Evolutionary conservation across 495 filamentous ascomycete genomes (phyloP).

Genomic region (Sphaerosporella brunnea): DNA sequence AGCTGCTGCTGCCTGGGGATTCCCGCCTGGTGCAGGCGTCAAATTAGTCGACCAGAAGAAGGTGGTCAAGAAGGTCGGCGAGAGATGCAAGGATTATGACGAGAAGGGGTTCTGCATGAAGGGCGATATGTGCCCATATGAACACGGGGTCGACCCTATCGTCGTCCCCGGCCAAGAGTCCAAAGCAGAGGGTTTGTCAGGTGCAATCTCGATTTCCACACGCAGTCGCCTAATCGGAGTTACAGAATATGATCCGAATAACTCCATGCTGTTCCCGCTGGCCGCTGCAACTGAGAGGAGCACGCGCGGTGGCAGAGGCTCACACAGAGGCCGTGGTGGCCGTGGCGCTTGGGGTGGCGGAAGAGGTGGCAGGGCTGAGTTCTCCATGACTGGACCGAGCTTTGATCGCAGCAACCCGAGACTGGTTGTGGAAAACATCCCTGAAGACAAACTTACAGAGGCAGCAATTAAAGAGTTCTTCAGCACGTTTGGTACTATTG

Average conservation of each 20-base stretch:
- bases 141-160: constrained; percentile 50
- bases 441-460: constrained; percentile 68
- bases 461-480: constrained; percentile 64
- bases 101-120: constrained; percentile 69
- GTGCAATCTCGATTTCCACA: background rate
- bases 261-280: constrained; percentile 20
- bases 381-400: constrained; percentile 59
- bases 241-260: constrained; percentile 68
- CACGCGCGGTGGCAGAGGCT: constrained; percentile 10
- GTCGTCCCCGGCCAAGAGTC: constrained; percentile 37
- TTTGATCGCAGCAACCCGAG: constrained; percentile 56
- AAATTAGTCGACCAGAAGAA: constrained; percentile 26
- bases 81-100: constrained; percentile 75
- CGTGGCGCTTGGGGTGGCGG: constrained; percentile 16
- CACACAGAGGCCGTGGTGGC: constrained; percentile 18
- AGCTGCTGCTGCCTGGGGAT: constrained; percentile 41
- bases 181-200: constrained; percentile 20
- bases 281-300: constrained; percentile 9
- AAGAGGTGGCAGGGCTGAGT: constrained; percentile 18
- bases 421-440: constrained; percentile 85
- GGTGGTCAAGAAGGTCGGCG: constrained; percentile 29
- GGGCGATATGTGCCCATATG: constrained; percentile 60
- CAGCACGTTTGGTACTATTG: constrained; percentile 60
- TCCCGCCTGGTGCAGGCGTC: constrained; percentile 33
- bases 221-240: constrained; percentile 13